Conservation (phyloP, 1,284 basidiomycete species). For the Flammula alnicola region DNA sequence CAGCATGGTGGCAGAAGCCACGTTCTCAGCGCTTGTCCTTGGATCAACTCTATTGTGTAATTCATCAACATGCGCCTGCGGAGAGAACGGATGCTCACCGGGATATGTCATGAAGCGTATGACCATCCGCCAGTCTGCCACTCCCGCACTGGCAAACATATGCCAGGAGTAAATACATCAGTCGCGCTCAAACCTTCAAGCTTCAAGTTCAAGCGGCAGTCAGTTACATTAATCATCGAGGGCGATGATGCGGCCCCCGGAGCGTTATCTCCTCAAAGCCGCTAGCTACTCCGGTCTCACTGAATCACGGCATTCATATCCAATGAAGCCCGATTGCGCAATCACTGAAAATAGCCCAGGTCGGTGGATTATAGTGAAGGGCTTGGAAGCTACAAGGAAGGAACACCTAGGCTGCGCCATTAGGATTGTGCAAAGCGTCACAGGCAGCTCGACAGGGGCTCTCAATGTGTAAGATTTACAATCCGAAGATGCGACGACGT, state of each 20-base stretch:
- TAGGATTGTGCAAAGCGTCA: not conserved
- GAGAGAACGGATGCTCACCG: too few species aligned
- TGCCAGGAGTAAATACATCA: not conserved
- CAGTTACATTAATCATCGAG: not conserved
- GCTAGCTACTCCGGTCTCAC: too few species aligned
- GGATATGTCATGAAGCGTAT: not conserved
- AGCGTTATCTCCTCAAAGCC: not conserved
- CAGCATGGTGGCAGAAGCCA: conserved; percentile 18
- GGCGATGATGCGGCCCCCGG: not conserved
- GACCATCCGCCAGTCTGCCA: not conserved
- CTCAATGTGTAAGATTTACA: conserved; percentile 2
- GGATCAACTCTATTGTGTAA: conserved; percentile 3
- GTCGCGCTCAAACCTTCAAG: not conserved
- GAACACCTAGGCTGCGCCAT: not conserved
- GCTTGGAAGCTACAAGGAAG: too few species aligned
- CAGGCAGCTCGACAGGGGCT: not conserved
- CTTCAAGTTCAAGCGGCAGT: not conserved
- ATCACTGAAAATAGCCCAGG: too few species aligned
- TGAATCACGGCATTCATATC: too few species aligned
- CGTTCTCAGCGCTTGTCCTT: conserved; percentile 9
- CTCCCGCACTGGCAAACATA: not conserved
- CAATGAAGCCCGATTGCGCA: too few species aligned
- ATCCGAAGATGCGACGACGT: not conserved
- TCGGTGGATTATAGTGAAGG: too few species aligned
- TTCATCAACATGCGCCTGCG: not conserved